Evolutionary conservation across 495 filamentous ascomycete species (phyloP), one percentile per base, ranked within the genome.

Genomic region (Hyphodiscus hymeniophilus): DNA sequence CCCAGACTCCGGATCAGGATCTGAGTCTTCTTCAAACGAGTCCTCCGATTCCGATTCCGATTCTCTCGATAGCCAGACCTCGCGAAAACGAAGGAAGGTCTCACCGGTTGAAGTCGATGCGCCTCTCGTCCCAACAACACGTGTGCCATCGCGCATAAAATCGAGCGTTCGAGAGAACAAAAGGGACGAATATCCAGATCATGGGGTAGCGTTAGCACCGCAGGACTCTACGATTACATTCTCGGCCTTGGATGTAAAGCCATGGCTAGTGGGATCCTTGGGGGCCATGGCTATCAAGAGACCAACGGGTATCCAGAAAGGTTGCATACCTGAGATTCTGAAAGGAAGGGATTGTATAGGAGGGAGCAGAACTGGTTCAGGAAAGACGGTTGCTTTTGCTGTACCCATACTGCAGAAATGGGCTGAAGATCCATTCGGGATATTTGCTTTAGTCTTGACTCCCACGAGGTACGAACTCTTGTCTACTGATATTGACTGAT

Each of bases 311-410:
- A 97, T 98, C 69, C 92, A 98, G 55, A 84, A 81, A 52, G 84
- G 80, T 41, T 94, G 85, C 65, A 96, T 98, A 59, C 88, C 87
- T 16, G 82, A 85, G 56, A 95, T 97, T 36, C 61, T 98, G 44
- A 80, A 87, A 59, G 92, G 92, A 3, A 75, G 83, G 52, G 88
- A 97, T 65, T 95, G 89, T 55, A 95, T 98, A 55, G 92, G 94
- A 55, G 88, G 89, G 15, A 94, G 87, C 56, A 75, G 86, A 46
- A 98, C 92, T 3, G 92, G 92, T 67, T 95, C 91, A n/a, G 92
- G 92, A 62, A 98, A 98, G 70, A 98, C 92, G n/a, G 80, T 95
- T 34, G 90, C 92, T 28, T 98, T 98, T 66, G 82, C 90, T 11
- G 87, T 86, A 7, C 92, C 92, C 13, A 92, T 98, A 39, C 68